Percentiles rank a stretch among this genome's conserved stretches.
Conservation (phyloP, 768 basidiomycete species). For the Jaapia argillacea region DNA sequence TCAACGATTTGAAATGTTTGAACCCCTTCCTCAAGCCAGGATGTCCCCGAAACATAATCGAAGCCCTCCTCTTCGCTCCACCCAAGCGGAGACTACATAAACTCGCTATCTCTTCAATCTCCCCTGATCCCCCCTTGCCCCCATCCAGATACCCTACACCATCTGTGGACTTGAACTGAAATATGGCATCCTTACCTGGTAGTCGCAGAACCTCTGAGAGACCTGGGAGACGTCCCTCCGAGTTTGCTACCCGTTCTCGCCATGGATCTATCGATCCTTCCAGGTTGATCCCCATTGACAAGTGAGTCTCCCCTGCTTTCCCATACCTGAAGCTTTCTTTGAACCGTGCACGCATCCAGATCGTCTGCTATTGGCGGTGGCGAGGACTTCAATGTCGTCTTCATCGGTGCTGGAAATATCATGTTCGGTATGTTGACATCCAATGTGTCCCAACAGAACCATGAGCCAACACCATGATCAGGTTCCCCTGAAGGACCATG, state of each 20-base stretch:
- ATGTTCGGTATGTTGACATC: constrained; percentile 81
- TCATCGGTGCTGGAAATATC: constrained; percentile 94
- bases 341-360: constrained; percentile 15
- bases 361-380: constrained; percentile 45
- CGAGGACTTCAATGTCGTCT: constrained; percentile 86
- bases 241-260: constrained; percentile 47
- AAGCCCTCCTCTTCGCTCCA: too few relatives aligned
- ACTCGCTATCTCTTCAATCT: too few relatives aligned
- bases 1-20: too few relatives aligned
- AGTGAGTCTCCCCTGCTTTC: constrained; percentile 26
- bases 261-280: constrained; percentile 71
- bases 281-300: constrained; percentile 72
- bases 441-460: too few relatives aligned
- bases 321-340: constrained; percentile 1
- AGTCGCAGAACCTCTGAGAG: constrained; percentile 33
- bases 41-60: too few relatives aligned
- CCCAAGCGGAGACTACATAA: too few relatives aligned
- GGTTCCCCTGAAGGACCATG: constrained; percentile 85
- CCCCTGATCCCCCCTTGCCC: too few relatives aligned
- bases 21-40: too few relatives aligned
- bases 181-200: too few relatives aligned
- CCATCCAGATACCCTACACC: too few relatives aligned
- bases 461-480: constrained; percentile 22
- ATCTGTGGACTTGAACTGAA: too few relatives aligned
- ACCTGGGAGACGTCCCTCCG: constrained; percentile 31